phyloP scores from a whole-genome alignment of 148 eudicot genomes.

The Hydrangea macrophylla region DNA sequence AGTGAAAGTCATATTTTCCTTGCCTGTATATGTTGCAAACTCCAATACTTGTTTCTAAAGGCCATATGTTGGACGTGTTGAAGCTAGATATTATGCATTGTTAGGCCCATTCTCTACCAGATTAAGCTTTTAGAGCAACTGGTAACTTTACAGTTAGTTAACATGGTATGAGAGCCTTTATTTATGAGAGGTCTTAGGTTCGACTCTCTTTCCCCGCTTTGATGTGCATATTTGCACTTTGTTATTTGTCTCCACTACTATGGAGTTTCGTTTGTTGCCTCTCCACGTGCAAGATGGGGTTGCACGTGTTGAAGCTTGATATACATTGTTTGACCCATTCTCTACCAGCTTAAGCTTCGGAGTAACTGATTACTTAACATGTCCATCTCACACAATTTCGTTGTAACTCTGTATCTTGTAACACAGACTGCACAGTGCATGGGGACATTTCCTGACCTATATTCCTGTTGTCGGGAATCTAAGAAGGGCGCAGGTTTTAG shows the following conservation, averaged over 20 bases:
- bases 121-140: too few relatives aligned
- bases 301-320: too few relatives aligned
- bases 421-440: background rate
- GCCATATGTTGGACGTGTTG: background rate
- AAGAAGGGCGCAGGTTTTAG: constrained; percentile 10
- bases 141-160: too few relatives aligned
- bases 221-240: background rate
- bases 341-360: too few relatives aligned
- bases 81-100: background rate
- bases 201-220: too few relatives aligned
- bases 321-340: too few relatives aligned
- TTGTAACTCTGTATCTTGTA: background rate
- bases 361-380: background rate
- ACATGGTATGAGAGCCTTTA: background rate
- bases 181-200: background rate
- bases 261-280: too few relatives aligned
- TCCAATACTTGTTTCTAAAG: background rate
- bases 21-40: background rate
- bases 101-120: too few relatives aligned
- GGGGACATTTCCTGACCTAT: constrained; percentile 3
- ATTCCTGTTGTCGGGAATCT: constrained; percentile 16
- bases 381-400: background rate
- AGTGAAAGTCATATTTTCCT: too few relatives aligned
- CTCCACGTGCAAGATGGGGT: too few relatives aligned
- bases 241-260: too few relatives aligned